Conservation (phyloP, 345 rosid genomes). For the Carallia brachiata region DNA sequence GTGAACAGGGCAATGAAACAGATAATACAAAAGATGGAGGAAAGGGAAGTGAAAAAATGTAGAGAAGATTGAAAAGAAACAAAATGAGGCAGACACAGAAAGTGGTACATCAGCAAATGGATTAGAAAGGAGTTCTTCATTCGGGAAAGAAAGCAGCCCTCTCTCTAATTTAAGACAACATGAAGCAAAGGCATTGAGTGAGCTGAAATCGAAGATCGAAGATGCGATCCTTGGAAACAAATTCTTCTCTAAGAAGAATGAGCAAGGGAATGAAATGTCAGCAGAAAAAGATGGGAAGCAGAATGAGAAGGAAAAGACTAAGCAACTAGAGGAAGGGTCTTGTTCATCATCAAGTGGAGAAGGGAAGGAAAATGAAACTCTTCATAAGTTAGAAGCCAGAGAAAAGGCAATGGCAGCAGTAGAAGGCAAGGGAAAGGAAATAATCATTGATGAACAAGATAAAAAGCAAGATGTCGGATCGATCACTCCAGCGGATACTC, state of each 20-base stretch:
- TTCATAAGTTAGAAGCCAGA: background rate
- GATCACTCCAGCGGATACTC: background rate
- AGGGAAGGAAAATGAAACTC: background rate
- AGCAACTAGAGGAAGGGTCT: background rate
- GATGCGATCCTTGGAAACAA: constrained; percentile 28
- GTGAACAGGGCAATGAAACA: background rate
- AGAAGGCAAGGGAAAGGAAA: background rate
- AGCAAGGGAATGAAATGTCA: constrained; percentile 1
- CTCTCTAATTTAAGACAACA: constrained; percentile 22
- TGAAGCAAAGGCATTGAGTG: constrained; percentile 30
- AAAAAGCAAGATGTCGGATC: background rate
- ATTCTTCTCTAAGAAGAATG: constrained; percentile 14
- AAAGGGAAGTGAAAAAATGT: background rate
- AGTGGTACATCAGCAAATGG: background rate
- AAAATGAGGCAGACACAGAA: background rate
- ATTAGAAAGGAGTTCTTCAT: constrained; percentile 13
- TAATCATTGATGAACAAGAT: background rate
- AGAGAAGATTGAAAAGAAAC: background rate
- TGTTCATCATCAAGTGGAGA: background rate
- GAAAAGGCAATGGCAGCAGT: background rate
- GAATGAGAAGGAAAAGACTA: constrained; percentile 4
- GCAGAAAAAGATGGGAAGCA: background rate
- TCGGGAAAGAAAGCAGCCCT: constrained; percentile 13
- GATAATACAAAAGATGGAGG: background rate
- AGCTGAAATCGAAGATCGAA: constrained; percentile 25